phyloP scores from a whole-genome alignment of 305 asterid genomes.

The Fraxinus ornus region DNA sequence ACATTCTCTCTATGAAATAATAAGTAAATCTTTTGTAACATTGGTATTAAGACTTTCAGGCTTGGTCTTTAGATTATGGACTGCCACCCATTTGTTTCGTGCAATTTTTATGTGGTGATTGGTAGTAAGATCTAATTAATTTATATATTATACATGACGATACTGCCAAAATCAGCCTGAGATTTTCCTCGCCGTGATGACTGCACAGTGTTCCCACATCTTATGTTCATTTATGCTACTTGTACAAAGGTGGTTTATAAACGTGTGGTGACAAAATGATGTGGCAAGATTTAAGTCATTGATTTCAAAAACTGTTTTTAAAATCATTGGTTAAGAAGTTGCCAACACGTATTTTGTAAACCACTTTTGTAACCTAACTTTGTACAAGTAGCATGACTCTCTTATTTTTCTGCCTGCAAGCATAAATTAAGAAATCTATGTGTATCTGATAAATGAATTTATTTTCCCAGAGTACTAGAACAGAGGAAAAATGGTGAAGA shows the following conservation, averaged over 20 bases:
- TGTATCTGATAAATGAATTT: not conserved
- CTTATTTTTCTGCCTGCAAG: not conserved
- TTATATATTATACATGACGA: not conserved
- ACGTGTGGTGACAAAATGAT: no score
- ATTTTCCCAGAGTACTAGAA: slow-evolving; percentile 25
- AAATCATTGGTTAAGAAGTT: no score
- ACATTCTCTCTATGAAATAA: not conserved
- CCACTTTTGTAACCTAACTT: no score
- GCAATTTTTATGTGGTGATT: not conserved
- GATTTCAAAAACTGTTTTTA: no score
- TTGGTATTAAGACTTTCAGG: not conserved
- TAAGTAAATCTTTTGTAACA: not conserved
- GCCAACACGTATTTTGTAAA: no score
- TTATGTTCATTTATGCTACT: not conserved
- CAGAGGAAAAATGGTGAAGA: slow-evolving; percentile 69
- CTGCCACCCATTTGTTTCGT: not conserved
- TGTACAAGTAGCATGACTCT: no score
- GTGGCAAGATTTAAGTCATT: no score
- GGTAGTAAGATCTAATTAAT: not conserved
- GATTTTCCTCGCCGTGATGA: not conserved
- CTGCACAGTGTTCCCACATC: not conserved
- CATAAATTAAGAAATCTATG: not conserved
- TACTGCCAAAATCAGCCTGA: not conserved
- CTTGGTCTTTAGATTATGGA: not conserved
- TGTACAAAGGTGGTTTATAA: no score